Evolutionary conservation across 2,329 filamentous ascomycete species (phyloP).

Genomic region (Microsporum audouinii): DNA sequence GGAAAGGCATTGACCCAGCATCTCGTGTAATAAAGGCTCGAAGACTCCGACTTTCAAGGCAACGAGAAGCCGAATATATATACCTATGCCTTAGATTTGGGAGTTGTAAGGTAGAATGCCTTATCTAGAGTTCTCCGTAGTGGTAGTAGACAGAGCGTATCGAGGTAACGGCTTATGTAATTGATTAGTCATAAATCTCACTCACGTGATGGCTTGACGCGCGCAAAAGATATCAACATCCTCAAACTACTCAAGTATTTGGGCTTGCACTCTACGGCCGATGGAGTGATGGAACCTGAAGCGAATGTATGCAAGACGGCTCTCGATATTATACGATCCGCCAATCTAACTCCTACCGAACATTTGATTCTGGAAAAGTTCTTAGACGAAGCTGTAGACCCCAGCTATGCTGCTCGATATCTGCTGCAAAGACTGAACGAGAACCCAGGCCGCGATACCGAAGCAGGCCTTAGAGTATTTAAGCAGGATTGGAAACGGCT

Average conservation of each 20-base stretch:
- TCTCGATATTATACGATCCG: background rate
- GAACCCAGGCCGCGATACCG: background rate
- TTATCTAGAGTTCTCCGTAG: too few relatives aligned
- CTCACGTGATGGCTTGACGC: too few relatives aligned
- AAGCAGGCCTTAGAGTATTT: background rate
- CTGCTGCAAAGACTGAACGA: background rate
- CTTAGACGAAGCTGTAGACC: background rate
- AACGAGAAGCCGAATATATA: constrained; percentile 9
- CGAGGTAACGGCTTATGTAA: too few relatives aligned
- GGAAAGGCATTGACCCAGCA: constrained; percentile 3
- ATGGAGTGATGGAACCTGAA: background rate
- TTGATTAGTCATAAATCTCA: too few relatives aligned
- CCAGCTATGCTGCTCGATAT: background rate
- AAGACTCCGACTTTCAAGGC: constrained; percentile 18
- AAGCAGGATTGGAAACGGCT: background rate
- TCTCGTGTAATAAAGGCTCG: background rate
- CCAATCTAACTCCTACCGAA: background rate
- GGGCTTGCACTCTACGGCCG: too few relatives aligned
- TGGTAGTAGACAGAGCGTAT: too few relatives aligned
- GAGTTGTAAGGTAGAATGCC: too few relatives aligned
- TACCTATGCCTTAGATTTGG: too few relatives aligned
- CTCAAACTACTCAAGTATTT: too few relatives aligned
- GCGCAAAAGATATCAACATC: too few relatives aligned
- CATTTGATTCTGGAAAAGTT: background rate
- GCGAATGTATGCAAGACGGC: background rate